Evolutionary conservation across 1,284 basidiomycete species (phyloP).

Genomic region (Microbotryum scabiosae): DNA sequence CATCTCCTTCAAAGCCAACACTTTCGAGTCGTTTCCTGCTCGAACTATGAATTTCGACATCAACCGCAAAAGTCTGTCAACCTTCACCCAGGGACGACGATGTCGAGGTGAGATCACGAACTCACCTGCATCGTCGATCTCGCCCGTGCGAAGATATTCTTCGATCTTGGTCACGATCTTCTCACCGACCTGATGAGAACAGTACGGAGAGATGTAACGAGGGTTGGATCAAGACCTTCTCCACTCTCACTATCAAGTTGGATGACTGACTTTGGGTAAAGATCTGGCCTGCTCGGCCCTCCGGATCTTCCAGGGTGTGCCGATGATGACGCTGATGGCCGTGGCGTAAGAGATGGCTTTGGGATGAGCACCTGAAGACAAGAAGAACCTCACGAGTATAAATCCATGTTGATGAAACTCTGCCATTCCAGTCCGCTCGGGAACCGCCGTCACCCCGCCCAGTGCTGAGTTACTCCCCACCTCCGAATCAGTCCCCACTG

Average conservation of each 20-base stretch:
- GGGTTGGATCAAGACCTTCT: neutral
- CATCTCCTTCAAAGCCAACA: constrained; percentile 51
- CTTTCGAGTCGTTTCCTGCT: constrained; percentile 41
- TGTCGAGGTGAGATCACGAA: no score
- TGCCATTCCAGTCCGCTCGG: neutral
- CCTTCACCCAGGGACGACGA: no score
- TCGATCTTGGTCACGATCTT: constrained; percentile 46
- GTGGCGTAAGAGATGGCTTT: constrained; percentile 25
- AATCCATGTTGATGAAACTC: no score
- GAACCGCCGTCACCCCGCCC: no score
- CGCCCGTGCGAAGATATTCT: constrained; percentile 52
- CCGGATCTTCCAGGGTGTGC: constrained; percentile 25
- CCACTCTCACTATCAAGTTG: no score
- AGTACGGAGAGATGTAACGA: neutral
- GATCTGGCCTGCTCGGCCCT: constrained; percentile 19
- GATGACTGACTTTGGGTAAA: constrained; percentile 10
- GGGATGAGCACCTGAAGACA: constrained; percentile 1
- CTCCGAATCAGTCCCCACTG: no score
- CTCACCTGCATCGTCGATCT: constrained; percentile 50
- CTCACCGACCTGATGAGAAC: constrained; percentile 15
- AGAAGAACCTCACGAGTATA: neutral
- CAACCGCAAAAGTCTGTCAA: neutral
- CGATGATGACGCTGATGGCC: constrained; percentile 27
- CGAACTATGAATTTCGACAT: neutral
- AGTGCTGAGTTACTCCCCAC: no score